A percentile compares a stretch with the other conserved stretches of the same genome.
phyloP scores from a whole-genome alignment of 2,329 filamentous ascomycete species.

The Pyrenophora tritici-repentis region DNA sequence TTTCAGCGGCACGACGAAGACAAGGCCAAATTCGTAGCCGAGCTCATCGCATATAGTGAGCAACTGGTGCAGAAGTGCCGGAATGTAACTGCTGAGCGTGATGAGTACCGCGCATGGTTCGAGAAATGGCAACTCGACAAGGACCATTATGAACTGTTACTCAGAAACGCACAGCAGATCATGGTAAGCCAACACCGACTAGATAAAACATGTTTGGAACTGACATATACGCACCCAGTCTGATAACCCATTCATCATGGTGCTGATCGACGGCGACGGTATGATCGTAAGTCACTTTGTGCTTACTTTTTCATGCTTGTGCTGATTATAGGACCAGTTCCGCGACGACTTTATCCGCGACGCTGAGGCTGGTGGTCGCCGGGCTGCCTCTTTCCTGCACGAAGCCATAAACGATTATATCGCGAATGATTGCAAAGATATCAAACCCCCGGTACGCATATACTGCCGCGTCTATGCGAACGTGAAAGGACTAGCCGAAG shows the following conservation, averaged over 20 bases:
- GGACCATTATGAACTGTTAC: slow-evolving; percentile 22
- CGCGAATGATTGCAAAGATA: slow-evolving; percentile 37
- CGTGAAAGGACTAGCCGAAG: slow-evolving; percentile 56
- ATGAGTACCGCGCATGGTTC: slow-evolving; percentile 30
- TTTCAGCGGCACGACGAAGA: slow-evolving; percentile 36
- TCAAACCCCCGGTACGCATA: slow-evolving; percentile 53
- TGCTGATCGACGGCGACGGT: slow-evolving; percentile 61
- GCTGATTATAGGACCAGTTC: slow-evolving; percentile 45
- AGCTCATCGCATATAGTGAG: slow-evolving; percentile 50
- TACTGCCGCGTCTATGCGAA: slow-evolving; percentile 61
- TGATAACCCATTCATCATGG: slow-evolving; percentile 57
- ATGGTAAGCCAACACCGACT: slow-evolving; percentile 25
- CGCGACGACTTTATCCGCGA: slow-evolving; percentile 55
- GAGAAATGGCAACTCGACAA: slow-evolving; percentile 28
- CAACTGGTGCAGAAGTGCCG: slow-evolving; percentile 41
- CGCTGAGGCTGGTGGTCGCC: slow-evolving; percentile 59
- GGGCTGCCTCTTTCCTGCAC: slow-evolving; percentile 58
- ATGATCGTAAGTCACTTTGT: slow-evolving; percentile 47
- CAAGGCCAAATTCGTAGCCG: slow-evolving; percentile 44
- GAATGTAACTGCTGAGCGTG: slow-evolving; percentile 29
- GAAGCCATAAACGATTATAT: slow-evolving; percentile 52
- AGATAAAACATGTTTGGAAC: background rate
- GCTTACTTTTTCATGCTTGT: background rate
- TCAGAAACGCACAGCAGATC: slow-evolving; percentile 26
- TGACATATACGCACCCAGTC: slow-evolving; percentile 3